Base-by-base conservation (phyloP, 108 stramenopile genomes). In the Cyclotella cryptica region DNA sequence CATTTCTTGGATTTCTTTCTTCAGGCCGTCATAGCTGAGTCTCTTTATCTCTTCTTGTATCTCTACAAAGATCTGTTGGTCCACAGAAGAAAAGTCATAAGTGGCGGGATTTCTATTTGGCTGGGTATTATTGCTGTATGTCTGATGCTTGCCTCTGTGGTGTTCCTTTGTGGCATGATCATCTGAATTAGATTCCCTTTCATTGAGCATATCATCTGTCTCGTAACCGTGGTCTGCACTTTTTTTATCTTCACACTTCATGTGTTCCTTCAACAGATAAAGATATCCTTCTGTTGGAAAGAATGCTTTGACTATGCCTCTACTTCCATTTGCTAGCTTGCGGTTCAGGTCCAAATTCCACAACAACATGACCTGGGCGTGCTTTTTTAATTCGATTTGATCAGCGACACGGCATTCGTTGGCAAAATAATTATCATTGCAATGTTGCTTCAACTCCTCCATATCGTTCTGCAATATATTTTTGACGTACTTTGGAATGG, bases 311-410 rank as follows among this genome's bases (percentile, higher is more conserved):
- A 94, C 86, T 13, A 89, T 84, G 8, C 91, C 91, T 15, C 88
- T 74, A 18, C 89, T 70, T 10, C 93, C 93, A 77, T 94, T 94
- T 0, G 87, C 88, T 18, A 92, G 81, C 24, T 75, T 79, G 4
- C 4, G 15, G 13, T 63, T 69, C 14, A 82, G 15, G 19, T 82
- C 77, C 21, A 82, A 63, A 63, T 94, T 94, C 75, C 80, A 86
- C 12, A 92, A 76, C 15, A 93, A 66, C 74, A 93, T 86, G 10
- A 91, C 88, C 57, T 93, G 88, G 6, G 85, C 83, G 28, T 76
- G 66, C 14, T 53, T 30, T 40, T 77, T 70, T 26, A 85, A 41
- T 27, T 46, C 44, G 22, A 83, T 69, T 0, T 30, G 3, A 9
- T 59, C 5, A 14, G 62, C 65, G 39, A 71, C 72, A 15, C 68